phyloP scores from a whole-genome alignment of 2,329 filamentous ascomycete species.

The Shiraia bambusicola region DNA sequence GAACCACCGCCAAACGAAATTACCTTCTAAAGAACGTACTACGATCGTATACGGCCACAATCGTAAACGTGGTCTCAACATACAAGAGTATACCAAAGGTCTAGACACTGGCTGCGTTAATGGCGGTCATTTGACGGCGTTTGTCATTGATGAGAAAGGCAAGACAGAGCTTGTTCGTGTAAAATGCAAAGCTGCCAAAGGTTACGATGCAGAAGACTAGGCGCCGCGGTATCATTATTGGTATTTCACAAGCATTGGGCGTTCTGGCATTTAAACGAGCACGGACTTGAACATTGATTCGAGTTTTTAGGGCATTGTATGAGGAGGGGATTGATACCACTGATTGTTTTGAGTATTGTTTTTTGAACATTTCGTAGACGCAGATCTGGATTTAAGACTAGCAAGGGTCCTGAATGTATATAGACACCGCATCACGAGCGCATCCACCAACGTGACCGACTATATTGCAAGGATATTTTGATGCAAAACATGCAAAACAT shows the following conservation, averaged over 20 bases:
- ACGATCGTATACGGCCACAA: constrained; percentile 75
- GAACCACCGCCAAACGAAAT: constrained; percentile 46
- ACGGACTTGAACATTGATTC: background rate
- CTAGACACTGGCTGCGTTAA: constrained; percentile 81
- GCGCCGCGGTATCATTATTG: constrained; percentile 1
- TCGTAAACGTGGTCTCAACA: constrained; percentile 67
- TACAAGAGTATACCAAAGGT: constrained; percentile 74
- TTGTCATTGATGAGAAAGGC: constrained; percentile 66
- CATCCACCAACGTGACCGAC: background rate
- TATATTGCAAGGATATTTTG: too few relatives aligned
- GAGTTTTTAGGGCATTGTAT: background rate
- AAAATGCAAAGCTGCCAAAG: constrained; percentile 37
- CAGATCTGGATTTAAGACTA: too few relatives aligned
- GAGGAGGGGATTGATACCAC: too few relatives aligned
- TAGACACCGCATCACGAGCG: too few relatives aligned
- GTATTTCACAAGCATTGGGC: constrained; percentile 5
- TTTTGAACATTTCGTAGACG: too few relatives aligned
- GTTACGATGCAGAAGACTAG: constrained; percentile 21
- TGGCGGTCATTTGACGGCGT: constrained; percentile 72
- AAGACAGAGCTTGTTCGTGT: constrained; percentile 41
- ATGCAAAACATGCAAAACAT: too few relatives aligned
- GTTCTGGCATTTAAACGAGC: constrained; percentile 3
- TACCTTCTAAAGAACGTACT: constrained; percentile 46
- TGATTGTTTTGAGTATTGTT: too few relatives aligned
- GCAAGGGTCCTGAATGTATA: too few relatives aligned